Percentiles rank a stretch among this genome's conserved stretches.
Conservation (phyloP, 192 early-diverging fungal genomes). For the Podila verticillata region DNA sequence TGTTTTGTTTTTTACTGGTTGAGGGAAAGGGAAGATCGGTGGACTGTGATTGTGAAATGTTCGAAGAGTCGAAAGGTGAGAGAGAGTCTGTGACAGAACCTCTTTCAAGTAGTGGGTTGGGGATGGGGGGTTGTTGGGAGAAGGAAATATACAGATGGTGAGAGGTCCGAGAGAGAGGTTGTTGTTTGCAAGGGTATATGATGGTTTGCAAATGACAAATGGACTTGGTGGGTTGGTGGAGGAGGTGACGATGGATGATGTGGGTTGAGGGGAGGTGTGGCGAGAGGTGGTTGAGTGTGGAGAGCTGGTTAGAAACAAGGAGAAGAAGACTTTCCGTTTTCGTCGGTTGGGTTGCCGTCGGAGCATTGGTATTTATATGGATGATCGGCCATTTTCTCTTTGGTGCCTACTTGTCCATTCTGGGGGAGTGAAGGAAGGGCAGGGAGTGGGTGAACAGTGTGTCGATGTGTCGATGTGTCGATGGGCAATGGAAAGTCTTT, state of each 20-base stretch:
- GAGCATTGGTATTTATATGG: conserved; percentile 20
- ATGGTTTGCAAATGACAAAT: conserved; percentile 22
- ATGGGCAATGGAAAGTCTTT: no score
- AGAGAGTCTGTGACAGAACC: background rate
- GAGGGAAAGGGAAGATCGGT: conserved; percentile 35
- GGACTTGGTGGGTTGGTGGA: conserved; percentile 22
- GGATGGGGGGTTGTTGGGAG: no score
- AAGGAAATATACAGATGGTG: no score
- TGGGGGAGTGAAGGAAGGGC: no score
- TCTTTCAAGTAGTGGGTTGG: no score
- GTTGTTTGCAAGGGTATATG: background rate
- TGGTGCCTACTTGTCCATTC: no score
- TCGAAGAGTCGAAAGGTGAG: background rate
- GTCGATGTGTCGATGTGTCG: no score
- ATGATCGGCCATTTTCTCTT: background rate
- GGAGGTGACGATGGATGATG: background rate
- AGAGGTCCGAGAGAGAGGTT: no score
- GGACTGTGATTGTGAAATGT: conserved; percentile 18
- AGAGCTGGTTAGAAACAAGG: background rate
- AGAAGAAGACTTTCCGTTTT: background rate
- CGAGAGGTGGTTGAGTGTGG: background rate
- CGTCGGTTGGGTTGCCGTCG: background rate
- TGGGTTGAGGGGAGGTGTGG: background rate
- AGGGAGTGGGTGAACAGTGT: no score
- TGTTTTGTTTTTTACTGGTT: conserved; percentile 8